phyloP scores from a whole-genome alignment of 1,139 yeast species.

The Eremothecium cymbalariae region DNA sequence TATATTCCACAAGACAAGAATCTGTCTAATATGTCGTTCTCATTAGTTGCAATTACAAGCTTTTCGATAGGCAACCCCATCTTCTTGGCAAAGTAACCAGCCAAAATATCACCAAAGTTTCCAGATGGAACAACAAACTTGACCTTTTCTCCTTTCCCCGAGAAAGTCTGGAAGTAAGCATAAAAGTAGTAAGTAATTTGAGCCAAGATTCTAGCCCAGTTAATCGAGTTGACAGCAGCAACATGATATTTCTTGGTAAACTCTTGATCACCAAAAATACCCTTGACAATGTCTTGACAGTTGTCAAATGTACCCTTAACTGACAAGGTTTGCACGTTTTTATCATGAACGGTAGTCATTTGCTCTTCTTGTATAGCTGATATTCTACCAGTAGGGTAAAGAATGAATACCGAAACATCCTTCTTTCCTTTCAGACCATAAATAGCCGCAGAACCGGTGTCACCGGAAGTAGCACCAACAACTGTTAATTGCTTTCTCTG shows the following conservation, averaged over 20 bases:
- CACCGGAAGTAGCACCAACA: conserved; percentile 98
- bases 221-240: conserved; percentile 96
- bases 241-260: conserved; percentile 86
- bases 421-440: conserved; percentile 94
- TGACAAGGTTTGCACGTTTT: conserved; percentile 87
- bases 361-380: conserved; percentile 97
- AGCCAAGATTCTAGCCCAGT: conserved; percentile 98
- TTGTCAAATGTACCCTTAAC: conserved; percentile 96
- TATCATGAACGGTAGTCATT: conserved; percentile 95
- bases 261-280: conserved; percentile 79
- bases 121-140: conserved; percentile 95
- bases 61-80: conserved; percentile 92
- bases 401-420: conserved; percentile 90
- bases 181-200: conserved; percentile 95
- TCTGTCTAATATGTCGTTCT: conserved; percentile 88
- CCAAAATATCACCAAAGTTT: conserved; percentile 94
- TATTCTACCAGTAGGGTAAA: conserved; percentile 95
- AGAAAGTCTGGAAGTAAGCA: conserved; percentile 69
- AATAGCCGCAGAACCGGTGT: conserved; percentile 98
- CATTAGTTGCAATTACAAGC: conserved; percentile 89
- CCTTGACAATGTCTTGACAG: conserved; percentile 94
- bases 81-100: conserved; percentile 88
- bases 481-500: conserved; percentile 80
- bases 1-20: conserved; percentile 81
- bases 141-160: conserved; percentile 41